A percentile compares a stretch with the other conserved stretches of the same genome.
These are phyloP conservation scores for Aspergillus novoparasiticus DNA, from an alignment of 2,329 filamentous ascomycete genomes.

Conservation along the genomic window DNA sequence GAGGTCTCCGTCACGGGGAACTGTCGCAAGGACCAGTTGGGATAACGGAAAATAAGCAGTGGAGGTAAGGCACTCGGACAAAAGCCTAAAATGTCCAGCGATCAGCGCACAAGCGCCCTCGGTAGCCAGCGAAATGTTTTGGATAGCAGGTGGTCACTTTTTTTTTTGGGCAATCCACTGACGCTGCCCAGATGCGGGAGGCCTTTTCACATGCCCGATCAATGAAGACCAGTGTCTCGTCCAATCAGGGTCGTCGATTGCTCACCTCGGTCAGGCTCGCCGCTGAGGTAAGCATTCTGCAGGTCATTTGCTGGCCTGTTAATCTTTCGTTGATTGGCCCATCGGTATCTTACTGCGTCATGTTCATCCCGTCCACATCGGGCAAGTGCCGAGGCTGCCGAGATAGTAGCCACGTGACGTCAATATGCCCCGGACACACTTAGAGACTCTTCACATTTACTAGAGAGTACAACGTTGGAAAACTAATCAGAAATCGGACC, in stretches of 20 bases:
- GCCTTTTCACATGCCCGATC: neutral
- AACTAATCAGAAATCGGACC: neutral
- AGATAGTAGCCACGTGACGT: neutral
- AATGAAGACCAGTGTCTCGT: neutral
- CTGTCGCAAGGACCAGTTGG: neutral
- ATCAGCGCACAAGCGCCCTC: neutral
- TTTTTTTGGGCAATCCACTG: neutral
- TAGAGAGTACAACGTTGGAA: neutral
- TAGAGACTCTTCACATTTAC: neutral
- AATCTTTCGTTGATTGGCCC: conserved; percentile 20
- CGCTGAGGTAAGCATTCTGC: conserved; percentile 2
- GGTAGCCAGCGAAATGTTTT: neutral
- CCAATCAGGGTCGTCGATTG: neutral
- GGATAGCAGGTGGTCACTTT: neutral
- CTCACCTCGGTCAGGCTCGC: neutral
- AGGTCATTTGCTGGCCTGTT: neutral
- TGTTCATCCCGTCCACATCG: conserved; percentile 5
- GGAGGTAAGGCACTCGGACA: neutral
- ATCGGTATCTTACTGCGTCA: conserved; percentile 16
- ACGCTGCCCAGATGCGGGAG: neutral
- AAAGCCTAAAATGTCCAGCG: neutral
- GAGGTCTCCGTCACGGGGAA: conserved; percentile 9
- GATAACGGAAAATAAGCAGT: neutral
- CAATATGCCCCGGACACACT: neutral
- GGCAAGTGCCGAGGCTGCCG: conserved; percentile 26